phyloP scores from a whole-genome alignment of 2,329 filamentous ascomycete genomes.

The Ceratocystis diversiconidia region DNA sequence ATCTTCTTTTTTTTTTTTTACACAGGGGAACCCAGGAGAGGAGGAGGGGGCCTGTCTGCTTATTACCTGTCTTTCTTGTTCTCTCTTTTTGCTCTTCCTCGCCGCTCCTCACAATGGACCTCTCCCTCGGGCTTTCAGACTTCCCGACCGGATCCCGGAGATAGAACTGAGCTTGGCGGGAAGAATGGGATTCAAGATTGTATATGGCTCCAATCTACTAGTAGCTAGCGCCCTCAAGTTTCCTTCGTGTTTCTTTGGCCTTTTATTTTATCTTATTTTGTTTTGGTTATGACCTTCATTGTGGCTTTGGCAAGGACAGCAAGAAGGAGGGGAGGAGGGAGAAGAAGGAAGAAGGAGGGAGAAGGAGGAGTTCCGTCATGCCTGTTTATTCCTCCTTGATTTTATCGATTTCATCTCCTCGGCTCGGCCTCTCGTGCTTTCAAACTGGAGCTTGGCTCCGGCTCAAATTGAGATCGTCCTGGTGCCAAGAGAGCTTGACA shows the following conservation, averaged over 20 bases:
- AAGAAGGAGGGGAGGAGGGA: neutral
- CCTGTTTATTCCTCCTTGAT: neutral
- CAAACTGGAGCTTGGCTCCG: neutral
- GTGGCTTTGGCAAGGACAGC: neutral
- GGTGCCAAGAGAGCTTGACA: neutral
- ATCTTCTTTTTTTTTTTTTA: too few relatives aligned
- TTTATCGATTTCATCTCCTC: neutral
- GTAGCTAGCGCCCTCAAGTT: too few relatives aligned
- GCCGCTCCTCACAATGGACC: neutral
- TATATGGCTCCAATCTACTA: neutral
- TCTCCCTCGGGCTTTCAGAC: neutral
- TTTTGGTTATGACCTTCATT: neutral
- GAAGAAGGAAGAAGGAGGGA: neutral
- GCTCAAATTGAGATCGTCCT: neutral
- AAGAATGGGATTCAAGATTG: neutral
- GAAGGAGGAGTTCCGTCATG: neutral
- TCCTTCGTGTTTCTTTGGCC: neutral
- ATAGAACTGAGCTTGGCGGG: neutral
- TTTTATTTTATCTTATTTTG: neutral
- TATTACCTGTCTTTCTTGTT: too few relatives aligned
- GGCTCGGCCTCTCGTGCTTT: slow-evolving; percentile 1
- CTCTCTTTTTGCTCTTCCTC: neutral
- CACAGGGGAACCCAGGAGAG: too few relatives aligned
- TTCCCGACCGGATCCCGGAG: neutral
- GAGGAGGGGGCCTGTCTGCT: too few relatives aligned